Evolutionary conservation across 225 moss, liverwort and hornwort genomes (phyloP), one percentile per base, ranked within the genome.

Genomic region (Polytrichum commune): DNA sequence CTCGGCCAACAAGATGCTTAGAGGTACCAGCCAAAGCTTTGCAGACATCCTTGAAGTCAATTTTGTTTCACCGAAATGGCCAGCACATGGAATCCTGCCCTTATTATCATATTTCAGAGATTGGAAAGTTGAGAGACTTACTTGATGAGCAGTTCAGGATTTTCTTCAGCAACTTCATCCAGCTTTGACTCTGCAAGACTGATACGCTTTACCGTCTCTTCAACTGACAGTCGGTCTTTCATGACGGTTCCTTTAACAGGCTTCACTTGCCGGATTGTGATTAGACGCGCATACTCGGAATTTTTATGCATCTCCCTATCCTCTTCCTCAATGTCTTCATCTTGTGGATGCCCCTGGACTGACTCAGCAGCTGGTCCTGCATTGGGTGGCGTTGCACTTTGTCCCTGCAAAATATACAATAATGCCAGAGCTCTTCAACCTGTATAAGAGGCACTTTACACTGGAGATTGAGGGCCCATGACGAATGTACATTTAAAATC

Each of bases 181-280:
- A 94, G 28, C 72, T 91, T 89, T 20, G 90, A 83, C 75, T 97
- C 97, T 35, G 89, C 92, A 10, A 94, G 84, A 74, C 97, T 97
- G 26, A 97, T 88, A 38, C 97, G 90, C 75, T 90, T 94, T 27
- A 92, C 97, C 3, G 46, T 0, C n/a, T 82, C 76, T 26, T 91
- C 88, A 19, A 75, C 46, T 23, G 66, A 46, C 38, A 97, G 77
- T 33, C 85, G 74, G 18, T 82, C 86, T 63, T 86, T 77, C 78
- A 90, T 30, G 1, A 88, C 35, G 6, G 73, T 81, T 28, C 94
- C 92, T 74, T 91, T 92, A 6, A 64, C 70, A 18, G 92, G 89
- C 74, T 97, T 94, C 71, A 82, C 88, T 29, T 95, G 92, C 68
- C 91, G 94, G 60, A 97, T 97, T 33, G 89, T 83, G 63, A 97